Evolutionary conservation across 78 protist species (phyloP).

Genomic region (Dictyostelium brefeldianum): DNA sequence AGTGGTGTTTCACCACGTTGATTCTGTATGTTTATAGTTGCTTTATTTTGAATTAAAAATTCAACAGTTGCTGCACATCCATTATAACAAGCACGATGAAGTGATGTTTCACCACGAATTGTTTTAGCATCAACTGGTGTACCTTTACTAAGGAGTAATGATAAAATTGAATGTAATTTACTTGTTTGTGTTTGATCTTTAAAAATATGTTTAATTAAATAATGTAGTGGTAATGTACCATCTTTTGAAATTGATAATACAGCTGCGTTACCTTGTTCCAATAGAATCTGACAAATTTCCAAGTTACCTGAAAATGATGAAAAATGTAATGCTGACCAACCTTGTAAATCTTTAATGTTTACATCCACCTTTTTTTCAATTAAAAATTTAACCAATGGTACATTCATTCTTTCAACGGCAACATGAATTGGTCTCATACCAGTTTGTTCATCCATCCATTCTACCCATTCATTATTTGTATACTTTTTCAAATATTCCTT

Average conservation of each 20-base stretch:
- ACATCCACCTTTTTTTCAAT: constrained; percentile 43
- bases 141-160: constrained; percentile 30
- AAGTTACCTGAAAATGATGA: constrained; percentile 65
- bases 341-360: constrained; percentile 48
- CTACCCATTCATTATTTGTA: constrained; percentile 40
- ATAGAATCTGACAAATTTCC: constrained; percentile 41
- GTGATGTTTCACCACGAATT: constrained; percentile 67
- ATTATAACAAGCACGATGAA: constrained; percentile 55
- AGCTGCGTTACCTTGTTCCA: constrained; percentile 71
- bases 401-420: constrained; percentile 24
- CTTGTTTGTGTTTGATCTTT: neutral
- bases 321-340: constrained; percentile 79
- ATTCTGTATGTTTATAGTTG: constrained; percentile 46
- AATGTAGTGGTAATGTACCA: constrained; percentile 73
- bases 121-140: constrained; percentile 71
- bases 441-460: constrained; percentile 54
- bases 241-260: constrained; percentile 69
- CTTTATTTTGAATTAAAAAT: constrained; percentile 36
- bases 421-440: constrained; percentile 77
- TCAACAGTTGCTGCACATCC: constrained; percentile 19
- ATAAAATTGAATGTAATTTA: constrained; percentile 5
- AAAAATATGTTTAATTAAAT: constrained; percentile 46
- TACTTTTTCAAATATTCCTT: neutral
- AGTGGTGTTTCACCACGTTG: constrained; percentile 75
- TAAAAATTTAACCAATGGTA: constrained; percentile 35